phyloP scores from a whole-genome alignment of 306 rosid species.

The Casuarina cunninghamiana region DNA sequence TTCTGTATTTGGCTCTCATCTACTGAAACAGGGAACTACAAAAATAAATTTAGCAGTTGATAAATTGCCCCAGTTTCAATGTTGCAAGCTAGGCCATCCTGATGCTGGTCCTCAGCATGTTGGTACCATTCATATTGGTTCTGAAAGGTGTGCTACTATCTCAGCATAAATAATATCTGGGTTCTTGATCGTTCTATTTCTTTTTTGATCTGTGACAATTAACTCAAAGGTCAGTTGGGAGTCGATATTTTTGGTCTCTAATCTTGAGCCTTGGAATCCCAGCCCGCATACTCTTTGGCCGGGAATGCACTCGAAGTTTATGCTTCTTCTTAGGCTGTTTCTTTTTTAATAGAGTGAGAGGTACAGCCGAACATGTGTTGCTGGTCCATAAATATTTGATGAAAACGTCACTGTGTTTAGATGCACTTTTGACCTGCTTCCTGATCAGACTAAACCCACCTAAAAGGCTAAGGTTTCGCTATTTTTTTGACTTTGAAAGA shows the following conservation, averaged over 20 bases:
- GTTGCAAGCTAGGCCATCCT: constrained; percentile 62
- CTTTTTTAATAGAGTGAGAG: background rate
- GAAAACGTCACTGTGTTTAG: background rate
- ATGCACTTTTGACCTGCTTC: background rate
- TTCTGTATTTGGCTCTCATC: constrained; percentile 32
- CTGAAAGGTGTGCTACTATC: constrained; percentile 63
- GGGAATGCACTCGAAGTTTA: background rate
- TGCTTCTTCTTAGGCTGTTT: background rate
- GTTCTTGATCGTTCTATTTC: background rate
- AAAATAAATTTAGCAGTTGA: constrained; percentile 91
- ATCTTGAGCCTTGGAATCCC: background rate
- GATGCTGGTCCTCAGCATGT: constrained; percentile 78
- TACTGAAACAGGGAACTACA: constrained; percentile 76
- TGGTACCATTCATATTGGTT: constrained; percentile 92
- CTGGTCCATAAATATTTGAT: background rate
- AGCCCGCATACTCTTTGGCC: background rate
- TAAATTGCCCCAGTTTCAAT: constrained; percentile 68
- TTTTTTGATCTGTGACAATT: background rate
- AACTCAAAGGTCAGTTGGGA: background rate
- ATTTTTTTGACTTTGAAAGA: background rate
- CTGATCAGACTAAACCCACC: background rate
- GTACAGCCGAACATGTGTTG: background rate
- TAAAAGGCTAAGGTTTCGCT: background rate
- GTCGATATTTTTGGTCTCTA: background rate
- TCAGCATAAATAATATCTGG: background rate